Base-by-base conservation (phyloP, 257 asterid species). In the Capsicum rhomboideum region DNA sequence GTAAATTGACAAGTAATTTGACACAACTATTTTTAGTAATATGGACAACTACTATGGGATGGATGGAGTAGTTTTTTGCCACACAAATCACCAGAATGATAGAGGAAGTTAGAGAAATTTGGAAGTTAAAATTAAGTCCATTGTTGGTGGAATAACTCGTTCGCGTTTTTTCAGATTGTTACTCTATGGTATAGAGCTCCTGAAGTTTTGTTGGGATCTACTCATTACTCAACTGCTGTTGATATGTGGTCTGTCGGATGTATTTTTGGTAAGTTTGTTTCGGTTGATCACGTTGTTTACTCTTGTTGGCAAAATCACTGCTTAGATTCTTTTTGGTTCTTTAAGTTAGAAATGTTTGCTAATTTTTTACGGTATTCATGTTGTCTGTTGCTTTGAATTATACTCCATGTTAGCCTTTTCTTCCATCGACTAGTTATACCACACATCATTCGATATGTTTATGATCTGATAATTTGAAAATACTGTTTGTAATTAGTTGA, bases 241-340 rank as follows among this genome's bases (percentile, higher is more conserved):
- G 99, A 96, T 87, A 96, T 96, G 95, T 96, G 98, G 98, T 96
- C 99, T 59, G 99, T 94, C 77, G 99, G 98, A 31, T 96, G 99
- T 86, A 96, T 96, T 78, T 96, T 94, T 79, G 96, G 97, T 93
- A 86, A 16, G 89, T 34, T 80, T 50, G 44, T 42, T 44, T 40
- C 14, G 64, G 78, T 64, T 64, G 56, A 37, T 54, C 10, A 75
- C 49, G 4, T 16, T 75, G 58, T 49, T 49, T 75, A 49, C 9
- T 4, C 59, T 23, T 28, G 42, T 75, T 23, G 23, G 34, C n/a
- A 8, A 23, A 14, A 13, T 49, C 3, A 4, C 9, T 23, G 61
- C 16, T 49, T 72, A 21, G 40, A n/a, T 72, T 6, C 18, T 40
- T 72, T 42, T 44, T 44, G 37, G 13, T 72, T 75, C 44, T 8